Conservation (phyloP, 352 stramenopile species). For the Saprolegnia diclina region DNA sequence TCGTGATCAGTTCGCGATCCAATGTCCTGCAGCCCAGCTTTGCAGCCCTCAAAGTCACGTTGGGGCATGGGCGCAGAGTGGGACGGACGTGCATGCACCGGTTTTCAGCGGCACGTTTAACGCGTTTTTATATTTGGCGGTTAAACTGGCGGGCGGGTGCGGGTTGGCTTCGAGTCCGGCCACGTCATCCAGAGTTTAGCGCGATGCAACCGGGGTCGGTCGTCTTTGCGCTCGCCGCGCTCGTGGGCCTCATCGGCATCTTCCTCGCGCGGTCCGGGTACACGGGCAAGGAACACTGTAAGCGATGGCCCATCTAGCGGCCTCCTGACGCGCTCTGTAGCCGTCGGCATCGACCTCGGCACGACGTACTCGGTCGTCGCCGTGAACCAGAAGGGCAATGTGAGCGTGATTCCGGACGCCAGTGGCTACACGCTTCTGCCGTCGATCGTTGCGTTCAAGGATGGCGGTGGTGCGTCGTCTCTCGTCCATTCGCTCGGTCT, state of each 20-base stretch:
- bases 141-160: too few relatives aligned
- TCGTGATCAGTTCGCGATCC: too few relatives aligned
- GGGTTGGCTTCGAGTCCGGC: too few relatives aligned
- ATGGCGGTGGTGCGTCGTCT: conserved; percentile 36
- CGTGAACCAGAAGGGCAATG: conserved; percentile 54
- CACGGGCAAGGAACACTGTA: conserved; percentile 33
- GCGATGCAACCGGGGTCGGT: not conserved
- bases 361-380: conserved; percentile 76
- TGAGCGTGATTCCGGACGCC: conserved; percentile 54
- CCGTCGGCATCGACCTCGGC: conserved; percentile 65
- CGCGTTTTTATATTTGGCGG: too few relatives aligned
- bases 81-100: too few relatives aligned
- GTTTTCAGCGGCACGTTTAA: too few relatives aligned
- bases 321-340: conserved; percentile 27
- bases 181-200: not conserved
- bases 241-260: conserved; percentile 6
- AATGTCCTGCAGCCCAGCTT: too few relatives aligned
- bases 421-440: conserved; percentile 47
- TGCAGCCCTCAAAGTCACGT: too few relatives aligned
- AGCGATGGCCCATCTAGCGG: not conserved
- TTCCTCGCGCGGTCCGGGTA: conserved; percentile 27
- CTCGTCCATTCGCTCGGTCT: not conserved
- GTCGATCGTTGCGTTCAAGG: conserved; percentile 60
- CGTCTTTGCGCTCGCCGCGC: conserved; percentile 1
- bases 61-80: too few relatives aligned